phyloP scores from a whole-genome alignment of 2,329 filamentous ascomycete species.

The Exophiala calicioides region DNA sequence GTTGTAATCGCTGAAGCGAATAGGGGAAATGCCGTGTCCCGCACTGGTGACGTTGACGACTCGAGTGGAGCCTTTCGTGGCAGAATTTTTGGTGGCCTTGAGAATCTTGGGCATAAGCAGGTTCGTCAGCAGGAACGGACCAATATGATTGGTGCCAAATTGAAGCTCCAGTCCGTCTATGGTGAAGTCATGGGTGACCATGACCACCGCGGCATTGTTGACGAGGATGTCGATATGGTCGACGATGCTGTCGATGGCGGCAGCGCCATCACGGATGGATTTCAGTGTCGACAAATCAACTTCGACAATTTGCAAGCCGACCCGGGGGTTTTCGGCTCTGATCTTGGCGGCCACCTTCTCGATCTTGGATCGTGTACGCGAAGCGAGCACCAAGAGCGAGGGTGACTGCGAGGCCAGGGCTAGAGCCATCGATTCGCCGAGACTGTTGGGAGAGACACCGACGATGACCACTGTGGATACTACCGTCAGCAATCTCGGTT shows the following conservation, averaged over 20 bases:
- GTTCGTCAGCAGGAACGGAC: conserved; percentile 45
- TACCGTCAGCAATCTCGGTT: conserved; percentile 9
- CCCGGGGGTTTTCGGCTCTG: conserved; percentile 22
- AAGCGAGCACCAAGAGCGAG: conserved; percentile 42
- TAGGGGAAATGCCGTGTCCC: conserved; percentile 33
- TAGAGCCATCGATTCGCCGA: conserved; percentile 42
- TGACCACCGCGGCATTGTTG: conserved; percentile 49
- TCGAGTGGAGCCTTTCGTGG: conserved; percentile 19
- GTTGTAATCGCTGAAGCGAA: conserved; percentile 40
- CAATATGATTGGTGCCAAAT: conserved; percentile 43
- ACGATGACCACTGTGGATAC: conserved; percentile 43
- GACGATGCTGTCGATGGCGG: conserved; percentile 33
- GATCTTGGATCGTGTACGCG: conserved; percentile 40
- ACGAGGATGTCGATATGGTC: conserved; percentile 45
- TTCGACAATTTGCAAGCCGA: conserved; percentile 33
- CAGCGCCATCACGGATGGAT: conserved; percentile 38
- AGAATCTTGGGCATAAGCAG: conserved; percentile 41
- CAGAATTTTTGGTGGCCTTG: conserved; percentile 30
- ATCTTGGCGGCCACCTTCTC: conserved; percentile 35
- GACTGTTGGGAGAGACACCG: conserved; percentile 41
- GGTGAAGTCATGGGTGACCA: conserved; percentile 30
- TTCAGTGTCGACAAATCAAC: conserved; percentile 40
- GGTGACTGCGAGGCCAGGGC: conserved; percentile 41
- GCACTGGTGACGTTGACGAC: conserved; percentile 31
- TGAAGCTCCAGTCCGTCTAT: conserved; percentile 43